phyloP scores from a whole-genome alignment of 371 early-diverging fungal species.

The Phascolomyces articulosus region DNA sequence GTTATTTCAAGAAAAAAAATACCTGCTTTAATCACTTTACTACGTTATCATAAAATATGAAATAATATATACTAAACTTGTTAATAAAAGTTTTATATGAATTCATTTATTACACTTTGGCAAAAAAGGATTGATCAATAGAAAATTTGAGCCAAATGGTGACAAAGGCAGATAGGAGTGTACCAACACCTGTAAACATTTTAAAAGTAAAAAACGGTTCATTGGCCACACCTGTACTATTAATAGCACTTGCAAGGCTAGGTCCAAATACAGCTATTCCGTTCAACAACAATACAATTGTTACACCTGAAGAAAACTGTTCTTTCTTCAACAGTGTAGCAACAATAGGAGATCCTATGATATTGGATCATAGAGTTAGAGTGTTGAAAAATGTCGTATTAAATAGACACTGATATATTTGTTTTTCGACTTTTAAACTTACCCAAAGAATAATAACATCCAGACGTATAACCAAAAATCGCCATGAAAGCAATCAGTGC shows the following conservation, averaged over 20 bases:
- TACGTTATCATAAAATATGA: no score
- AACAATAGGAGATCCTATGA: conserved; percentile 33
- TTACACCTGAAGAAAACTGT: conserved; percentile 30
- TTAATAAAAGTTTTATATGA: no score
- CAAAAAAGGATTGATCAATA: no score
- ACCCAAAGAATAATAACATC: conserved; percentile 39
- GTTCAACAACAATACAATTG: conserved; percentile 28
- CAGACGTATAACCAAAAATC: conserved; percentile 43
- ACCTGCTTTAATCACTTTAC: no score
- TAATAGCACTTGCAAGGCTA: conserved; percentile 37
- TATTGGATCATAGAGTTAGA: no score
- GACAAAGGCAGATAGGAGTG: no score
- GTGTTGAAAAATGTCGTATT: no score
- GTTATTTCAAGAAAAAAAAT: no score
- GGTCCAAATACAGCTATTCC: conserved; percentile 35
- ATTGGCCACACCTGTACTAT: conserved; percentile 13
- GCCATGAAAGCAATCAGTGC: conserved; percentile 31
- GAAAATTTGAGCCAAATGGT: no score
- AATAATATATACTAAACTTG: no score
- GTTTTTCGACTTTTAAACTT: not conserved
- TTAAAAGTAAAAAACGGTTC: conserved; percentile 35
- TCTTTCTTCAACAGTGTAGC: conserved; percentile 30
- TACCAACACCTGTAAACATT: conserved; percentile 34
- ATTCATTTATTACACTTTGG: no score
- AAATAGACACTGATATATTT: no score